A percentile compares a stretch with the other conserved stretches of the same genome.
These are phyloP conservation scores for Sporothrix globosa DNA, from an alignment of 2,329 filamentous ascomycete species.

Conservation along the genomic window DNA sequence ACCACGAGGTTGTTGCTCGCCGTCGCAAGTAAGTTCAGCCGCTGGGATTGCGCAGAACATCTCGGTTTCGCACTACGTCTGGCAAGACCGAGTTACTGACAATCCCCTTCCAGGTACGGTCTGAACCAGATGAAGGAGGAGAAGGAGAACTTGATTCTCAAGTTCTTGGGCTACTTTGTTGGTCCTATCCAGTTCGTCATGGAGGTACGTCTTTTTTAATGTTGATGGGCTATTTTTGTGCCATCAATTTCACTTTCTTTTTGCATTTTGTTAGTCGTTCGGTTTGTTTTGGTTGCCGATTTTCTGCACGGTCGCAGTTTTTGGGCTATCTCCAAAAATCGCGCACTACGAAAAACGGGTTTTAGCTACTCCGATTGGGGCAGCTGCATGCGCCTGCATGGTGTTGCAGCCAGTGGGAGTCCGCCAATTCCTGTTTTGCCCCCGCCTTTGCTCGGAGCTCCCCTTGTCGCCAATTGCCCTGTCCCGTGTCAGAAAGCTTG, in stretches of 20 bases:
- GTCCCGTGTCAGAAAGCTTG: conserved; percentile 20
- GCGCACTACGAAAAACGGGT: conserved; percentile 24
- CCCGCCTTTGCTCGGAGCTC: conserved; percentile 24
- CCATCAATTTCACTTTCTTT: neutral
- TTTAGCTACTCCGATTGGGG: conserved; percentile 28
- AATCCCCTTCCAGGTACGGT: conserved; percentile 53
- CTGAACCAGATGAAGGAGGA: conserved; percentile 88
- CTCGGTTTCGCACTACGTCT: too few relatives aligned
- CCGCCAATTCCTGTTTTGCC: conserved; percentile 20
- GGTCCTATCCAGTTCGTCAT: conserved; percentile 94
- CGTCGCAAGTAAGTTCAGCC: conserved; percentile 61
- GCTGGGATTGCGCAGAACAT: too few relatives aligned
- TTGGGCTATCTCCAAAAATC: conserved; percentile 32
- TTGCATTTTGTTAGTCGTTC: conserved; percentile 1
- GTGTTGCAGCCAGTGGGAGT: conserved; percentile 17
- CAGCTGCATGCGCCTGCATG: conserved; percentile 22
- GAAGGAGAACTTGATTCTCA: conserved; percentile 80
- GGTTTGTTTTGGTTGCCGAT: neutral
- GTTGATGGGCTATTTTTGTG: neutral
- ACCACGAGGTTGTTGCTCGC: conserved; percentile 64
- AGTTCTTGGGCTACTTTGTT: conserved; percentile 81
- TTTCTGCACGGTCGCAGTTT: conserved; percentile 7
- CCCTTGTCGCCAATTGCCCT: neutral
- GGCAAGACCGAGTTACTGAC: neutral
- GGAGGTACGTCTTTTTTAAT: conserved; percentile 64